A percentile compares a stretch with the other conserved stretches of the same genome.
Conservation (phyloP, 768 basidiomycete genomes). For the Mycena galopus region DNA sequence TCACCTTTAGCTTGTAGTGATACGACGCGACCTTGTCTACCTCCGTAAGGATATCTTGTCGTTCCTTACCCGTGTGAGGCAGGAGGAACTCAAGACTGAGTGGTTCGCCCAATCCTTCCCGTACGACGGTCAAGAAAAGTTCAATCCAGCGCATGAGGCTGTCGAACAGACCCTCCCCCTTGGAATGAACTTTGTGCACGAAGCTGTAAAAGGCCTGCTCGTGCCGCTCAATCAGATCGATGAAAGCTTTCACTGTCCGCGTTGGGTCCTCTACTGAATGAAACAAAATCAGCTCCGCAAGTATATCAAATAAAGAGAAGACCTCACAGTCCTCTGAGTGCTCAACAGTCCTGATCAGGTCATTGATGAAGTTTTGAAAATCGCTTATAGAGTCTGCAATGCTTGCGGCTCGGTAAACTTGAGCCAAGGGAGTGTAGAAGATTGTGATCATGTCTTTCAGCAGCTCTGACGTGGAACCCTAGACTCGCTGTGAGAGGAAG, state of each 20-base stretch:
- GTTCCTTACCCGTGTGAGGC: conserved; percentile 84
- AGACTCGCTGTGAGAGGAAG: background rate
- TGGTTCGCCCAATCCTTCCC: conserved; percentile 84
- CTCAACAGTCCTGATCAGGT: conserved; percentile 95
- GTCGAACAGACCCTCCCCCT: conserved; percentile 94
- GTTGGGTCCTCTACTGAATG: conserved; percentile 85
- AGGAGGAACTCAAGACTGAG: conserved; percentile 92
- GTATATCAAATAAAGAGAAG: background rate
- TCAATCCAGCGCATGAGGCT: conserved; percentile 98
- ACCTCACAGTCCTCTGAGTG: conserved; percentile 87
- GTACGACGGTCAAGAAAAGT: conserved; percentile 89
- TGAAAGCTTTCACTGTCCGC: conserved; percentile 91
- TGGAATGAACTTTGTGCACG: conserved; percentile 98
- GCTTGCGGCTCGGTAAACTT: conserved; percentile 97
- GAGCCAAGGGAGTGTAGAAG: conserved; percentile 95
- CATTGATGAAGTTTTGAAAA: conserved; percentile 93
- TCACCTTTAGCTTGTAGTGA: conserved; percentile 94
- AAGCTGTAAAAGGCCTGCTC: conserved; percentile 97
- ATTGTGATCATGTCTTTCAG: conserved; percentile 99
- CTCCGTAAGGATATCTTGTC: conserved; percentile 83
- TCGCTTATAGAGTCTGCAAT: conserved; percentile 95
- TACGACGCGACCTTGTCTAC: conserved; percentile 92
- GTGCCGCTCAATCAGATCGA: conserved; percentile 93
- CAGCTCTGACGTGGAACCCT: conserved; percentile 96
- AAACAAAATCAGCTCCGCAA: conserved; percentile 12